Base-by-base conservation (phyloP, 352 stramenopile species). In the Phytophthora quininea region DNA sequence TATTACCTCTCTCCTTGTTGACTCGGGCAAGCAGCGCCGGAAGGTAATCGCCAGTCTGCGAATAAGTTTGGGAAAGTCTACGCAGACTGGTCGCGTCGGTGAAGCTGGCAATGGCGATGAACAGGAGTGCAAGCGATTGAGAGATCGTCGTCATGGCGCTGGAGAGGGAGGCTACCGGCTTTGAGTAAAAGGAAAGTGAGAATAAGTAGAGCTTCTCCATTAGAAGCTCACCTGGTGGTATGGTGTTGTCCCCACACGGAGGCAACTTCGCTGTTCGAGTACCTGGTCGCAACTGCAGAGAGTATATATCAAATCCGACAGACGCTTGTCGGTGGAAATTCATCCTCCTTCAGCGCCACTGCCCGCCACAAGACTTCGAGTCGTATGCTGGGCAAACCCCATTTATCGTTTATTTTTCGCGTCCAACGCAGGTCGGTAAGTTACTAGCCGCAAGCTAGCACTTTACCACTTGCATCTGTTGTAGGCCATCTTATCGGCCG, bases 1-100 rank as follows among this genome's bases (percentile, higher is more conserved):
- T 27, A 43, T 70, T 74, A 24, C 68, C 62, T 19, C 77, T 76
- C 56, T 85, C 73, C 24, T 63, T 60, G 45, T 85, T 89, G 32
- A 85, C 77, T 0, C 77, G 69, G 29, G 51, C 68, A 14, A 86
- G 47, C 79, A 88, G 67, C 30, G 54, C 52, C 6, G 48, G 38
- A 6, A 57, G n/a, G 46, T 62, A 64, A 24, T 78, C 65, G 38
- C 33, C 64, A 1, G 64, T 48, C 37, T 64, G 31, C 19, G 42
- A 15, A 55, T 70, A 70, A 15, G 62, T 58, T n/a, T 57, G 52
- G 1, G n/a, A 46, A n/a, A 74, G 58, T 29, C 24, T 77, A 61
- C 60, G 74, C 30, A 59, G 3, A 32, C 10, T 56, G 12, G 58
- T 58, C 38, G 53, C 55, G 14, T 24, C 19, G 19, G 19, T 24